Conservation (phyloP, 805 yeast genomes). For the Ogataea polymorpha region DNA sequence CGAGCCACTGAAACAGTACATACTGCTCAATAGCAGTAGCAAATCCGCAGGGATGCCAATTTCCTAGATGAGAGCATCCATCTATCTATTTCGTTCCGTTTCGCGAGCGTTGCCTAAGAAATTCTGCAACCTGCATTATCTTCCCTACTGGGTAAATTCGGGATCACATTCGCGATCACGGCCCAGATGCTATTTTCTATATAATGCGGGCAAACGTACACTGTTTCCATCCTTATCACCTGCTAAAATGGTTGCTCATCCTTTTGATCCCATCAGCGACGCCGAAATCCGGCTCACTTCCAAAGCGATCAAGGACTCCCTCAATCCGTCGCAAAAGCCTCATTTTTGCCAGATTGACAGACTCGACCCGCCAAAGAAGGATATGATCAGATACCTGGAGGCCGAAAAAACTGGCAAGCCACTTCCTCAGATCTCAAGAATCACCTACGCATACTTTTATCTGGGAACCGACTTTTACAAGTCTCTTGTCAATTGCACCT, state of each 20-base stretch:
- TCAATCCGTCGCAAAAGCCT: constrained; percentile 48
- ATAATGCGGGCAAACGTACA: neutral
- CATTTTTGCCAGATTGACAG: constrained; percentile 68
- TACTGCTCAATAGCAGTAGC: too few species aligned
- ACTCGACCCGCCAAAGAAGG: constrained; percentile 75
- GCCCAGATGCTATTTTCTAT: neutral
- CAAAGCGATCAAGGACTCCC: constrained; percentile 56
- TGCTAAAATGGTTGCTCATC: constrained; percentile 19
- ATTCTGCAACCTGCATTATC: neutral
- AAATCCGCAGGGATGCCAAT: too few species aligned
- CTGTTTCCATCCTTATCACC: neutral
- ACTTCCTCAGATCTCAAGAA: constrained; percentile 62
- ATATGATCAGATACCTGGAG: constrained; percentile 62
- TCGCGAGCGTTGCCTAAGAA: too few species aligned
- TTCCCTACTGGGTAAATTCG: neutral
- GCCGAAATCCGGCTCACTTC: constrained; percentile 55
- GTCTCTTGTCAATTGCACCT: constrained; percentile 65
- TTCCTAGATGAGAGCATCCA: too few species aligned
- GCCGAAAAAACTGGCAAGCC: constrained; percentile 56
- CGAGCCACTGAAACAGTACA: too few species aligned
- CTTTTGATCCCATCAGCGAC: constrained; percentile 43
- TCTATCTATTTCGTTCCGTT: too few species aligned
- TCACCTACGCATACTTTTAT: constrained; percentile 67
- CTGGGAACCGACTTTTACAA: constrained; percentile 54
- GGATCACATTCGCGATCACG: neutral